Evolutionary conservation across 163 green algal species (phyloP).

Genomic region (Coccomyxa subellipsoidea): DNA sequence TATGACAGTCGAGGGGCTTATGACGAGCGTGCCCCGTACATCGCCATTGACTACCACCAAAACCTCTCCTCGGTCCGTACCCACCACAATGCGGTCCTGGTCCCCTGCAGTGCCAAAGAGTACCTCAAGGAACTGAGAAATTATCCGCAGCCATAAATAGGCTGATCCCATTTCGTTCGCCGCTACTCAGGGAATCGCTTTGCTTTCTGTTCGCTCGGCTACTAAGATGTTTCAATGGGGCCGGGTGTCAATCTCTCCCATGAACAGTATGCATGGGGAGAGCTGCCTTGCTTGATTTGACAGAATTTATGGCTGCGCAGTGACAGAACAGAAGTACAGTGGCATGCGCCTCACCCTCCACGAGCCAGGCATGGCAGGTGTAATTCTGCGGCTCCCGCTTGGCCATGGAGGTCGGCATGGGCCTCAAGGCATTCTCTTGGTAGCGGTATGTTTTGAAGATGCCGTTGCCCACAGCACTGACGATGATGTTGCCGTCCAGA

Average conservation of each 20-base stretch:
- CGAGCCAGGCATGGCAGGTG: constrained; percentile 53
- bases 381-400: constrained; percentile 59
- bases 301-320: too few species aligned
- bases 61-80: constrained; percentile 72
- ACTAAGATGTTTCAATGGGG: too few species aligned
- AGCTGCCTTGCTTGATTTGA: background rate
- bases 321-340: too few species aligned
- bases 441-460: constrained; percentile 61
- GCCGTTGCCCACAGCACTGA: constrained; percentile 57
- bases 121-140: too few species aligned
- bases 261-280: too few species aligned
- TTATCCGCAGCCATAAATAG: too few species aligned
- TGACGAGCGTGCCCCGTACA: constrained; percentile 27
- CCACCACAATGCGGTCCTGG: constrained; percentile 70
- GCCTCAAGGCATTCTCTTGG: constrained; percentile 49
- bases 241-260: too few species aligned
- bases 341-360: constrained; percentile 18
- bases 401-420: constrained; percentile 35
- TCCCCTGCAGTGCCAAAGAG: constrained; percentile 31
- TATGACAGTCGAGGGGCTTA: constrained; percentile 16
- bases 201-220: too few species aligned
- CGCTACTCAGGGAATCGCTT: too few species aligned
- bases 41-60: constrained; percentile 72
- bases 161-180: too few species aligned
- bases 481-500: constrained; percentile 26